Percentiles rank a stretch among this genome's conserved stretches.
Evolutionary conservation across 2,329 filamentous ascomycete genomes (phyloP).

Genomic region (Nigrospora osmanthi): DNA sequence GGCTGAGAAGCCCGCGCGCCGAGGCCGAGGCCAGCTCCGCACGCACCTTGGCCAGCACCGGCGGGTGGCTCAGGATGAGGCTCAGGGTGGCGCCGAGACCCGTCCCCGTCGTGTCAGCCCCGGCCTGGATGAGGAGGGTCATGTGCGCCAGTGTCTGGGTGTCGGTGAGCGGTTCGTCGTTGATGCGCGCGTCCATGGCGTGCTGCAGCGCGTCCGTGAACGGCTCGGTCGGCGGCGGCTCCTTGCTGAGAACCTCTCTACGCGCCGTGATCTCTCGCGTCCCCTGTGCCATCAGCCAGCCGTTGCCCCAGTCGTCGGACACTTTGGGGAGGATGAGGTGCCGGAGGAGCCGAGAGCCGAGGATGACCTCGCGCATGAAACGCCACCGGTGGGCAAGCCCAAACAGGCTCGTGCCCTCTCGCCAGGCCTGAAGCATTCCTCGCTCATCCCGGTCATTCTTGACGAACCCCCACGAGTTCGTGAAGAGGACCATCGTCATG

Average conservation of each 20-base stretch:
- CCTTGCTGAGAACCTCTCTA: slow-evolving; percentile 9
- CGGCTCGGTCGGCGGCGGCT: slow-evolving; percentile 2
- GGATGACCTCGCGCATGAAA: slow-evolving; percentile 21
- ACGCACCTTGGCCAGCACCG: background rate
- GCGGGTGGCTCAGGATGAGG: slow-evolving; percentile 2
- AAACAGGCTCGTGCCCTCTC: slow-evolving; percentile 26
- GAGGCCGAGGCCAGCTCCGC: background rate
- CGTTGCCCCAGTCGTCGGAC: slow-evolving; percentile 22
- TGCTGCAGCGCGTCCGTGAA: slow-evolving; percentile 23
- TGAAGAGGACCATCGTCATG: slow-evolving; percentile 30
- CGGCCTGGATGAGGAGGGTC: slow-evolving; percentile 7
- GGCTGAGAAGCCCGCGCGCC: background rate
- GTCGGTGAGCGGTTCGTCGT: slow-evolving; percentile 18
- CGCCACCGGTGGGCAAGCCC: slow-evolving; percentile 24
- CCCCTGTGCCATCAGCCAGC: slow-evolving; percentile 27
- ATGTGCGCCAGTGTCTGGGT: slow-evolving; percentile 18
- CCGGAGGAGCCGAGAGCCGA: slow-evolving; percentile 12
- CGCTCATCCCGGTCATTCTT: slow-evolving; percentile 28
- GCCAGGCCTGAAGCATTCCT: slow-evolving; percentile 24
- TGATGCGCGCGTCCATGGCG: slow-evolving; percentile 19
- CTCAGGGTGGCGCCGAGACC: slow-evolving; percentile 3
- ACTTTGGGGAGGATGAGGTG: slow-evolving; percentile 20
- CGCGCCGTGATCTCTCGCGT: slow-evolving; percentile 20
- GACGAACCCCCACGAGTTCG: slow-evolving; percentile 27
- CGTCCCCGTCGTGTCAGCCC: slow-evolving; percentile 6